Evolutionary conservation across 106 monocot species (phyloP).

Genomic region (Dioscorea dumetorum): DNA sequence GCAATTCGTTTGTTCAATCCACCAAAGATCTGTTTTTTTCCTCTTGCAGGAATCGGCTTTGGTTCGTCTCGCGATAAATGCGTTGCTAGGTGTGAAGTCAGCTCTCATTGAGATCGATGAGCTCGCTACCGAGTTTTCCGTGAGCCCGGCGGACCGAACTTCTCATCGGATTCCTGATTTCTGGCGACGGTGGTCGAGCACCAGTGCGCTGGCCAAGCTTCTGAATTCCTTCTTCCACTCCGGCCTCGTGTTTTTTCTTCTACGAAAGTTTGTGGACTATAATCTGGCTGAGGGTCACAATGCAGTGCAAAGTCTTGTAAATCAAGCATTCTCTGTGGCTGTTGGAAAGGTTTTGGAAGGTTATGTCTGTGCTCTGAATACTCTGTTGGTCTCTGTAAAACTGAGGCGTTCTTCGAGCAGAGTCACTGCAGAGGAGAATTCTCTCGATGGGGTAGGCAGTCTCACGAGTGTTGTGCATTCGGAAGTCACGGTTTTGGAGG

Average conservation of each 20-base stretch:
- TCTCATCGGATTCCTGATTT: constrained; percentile 36
- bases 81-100: constrained; percentile 65
- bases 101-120: constrained; percentile 58
- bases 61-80: constrained; percentile 67
- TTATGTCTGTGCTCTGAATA: constrained; percentile 62
- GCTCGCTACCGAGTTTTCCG: constrained; percentile 42
- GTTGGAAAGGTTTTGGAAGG: constrained; percentile 79
- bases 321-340: constrained; percentile 85
- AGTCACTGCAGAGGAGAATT: not conserved
- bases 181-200: constrained; percentile 72
- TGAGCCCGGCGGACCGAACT: constrained; percentile 59
- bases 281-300: constrained; percentile 15
- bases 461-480: constrained; percentile 28
- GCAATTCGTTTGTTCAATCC: not conserved
- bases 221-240: constrained; percentile 49
- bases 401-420: constrained; percentile 38
- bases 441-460: constrained; percentile 5
- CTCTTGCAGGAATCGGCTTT: constrained; percentile 53
- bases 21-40: not conserved
- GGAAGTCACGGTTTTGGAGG: constrained; percentile 71
- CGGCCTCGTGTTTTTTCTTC: constrained; percentile 45
- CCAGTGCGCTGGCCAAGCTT: constrained; percentile 46
- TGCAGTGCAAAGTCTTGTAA: constrained; percentile 58
- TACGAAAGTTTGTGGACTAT: constrained; percentile 54
- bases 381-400: constrained; percentile 62